Conservation (phyloP, 1,284 basidiomycete genomes). For the Fomitopsis betulina region DNA sequence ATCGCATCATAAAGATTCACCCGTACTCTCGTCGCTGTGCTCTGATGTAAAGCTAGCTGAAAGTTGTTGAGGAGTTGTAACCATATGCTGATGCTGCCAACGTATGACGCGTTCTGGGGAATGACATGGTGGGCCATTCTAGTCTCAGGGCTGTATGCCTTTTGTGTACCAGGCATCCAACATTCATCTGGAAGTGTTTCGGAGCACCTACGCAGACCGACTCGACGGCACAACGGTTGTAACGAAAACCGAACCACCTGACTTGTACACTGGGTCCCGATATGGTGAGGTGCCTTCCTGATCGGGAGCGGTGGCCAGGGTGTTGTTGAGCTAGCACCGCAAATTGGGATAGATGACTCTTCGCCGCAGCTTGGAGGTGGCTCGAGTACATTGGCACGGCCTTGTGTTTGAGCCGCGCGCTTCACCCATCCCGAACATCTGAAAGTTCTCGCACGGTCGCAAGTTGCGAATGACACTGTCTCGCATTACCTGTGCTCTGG, state of each 20-base stretch:
- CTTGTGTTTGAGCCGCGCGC: not conserved
- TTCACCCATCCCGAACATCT: not conserved
- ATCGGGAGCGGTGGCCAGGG: not conserved
- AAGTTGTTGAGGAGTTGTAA: not conserved
- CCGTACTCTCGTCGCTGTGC: not conserved
- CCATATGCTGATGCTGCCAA: not conserved
- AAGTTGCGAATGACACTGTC: not conserved
- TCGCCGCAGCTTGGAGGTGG: not conserved
- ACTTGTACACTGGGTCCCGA: not conserved
- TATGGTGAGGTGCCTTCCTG: not conserved
- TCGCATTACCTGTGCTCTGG: not conserved
- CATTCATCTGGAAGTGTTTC: not conserved
- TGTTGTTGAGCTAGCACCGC: not conserved
- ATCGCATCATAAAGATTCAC: slow-evolving; percentile 16
- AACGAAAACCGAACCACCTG: too few species aligned
- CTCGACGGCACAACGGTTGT: too few species aligned
- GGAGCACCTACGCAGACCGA: not conserved
- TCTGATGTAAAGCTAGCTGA: not conserved
- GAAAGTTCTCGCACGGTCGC: not conserved
- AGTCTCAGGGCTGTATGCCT: not conserved
- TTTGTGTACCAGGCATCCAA: too few species aligned
- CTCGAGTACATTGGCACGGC: not conserved
- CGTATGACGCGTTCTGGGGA: not conserved
- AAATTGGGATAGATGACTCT: not conserved
- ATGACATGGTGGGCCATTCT: not conserved